Evolutionary conservation across 176 grass and related monocot species (phyloP).

Genomic region (Oropetium thomaeum): DNA sequence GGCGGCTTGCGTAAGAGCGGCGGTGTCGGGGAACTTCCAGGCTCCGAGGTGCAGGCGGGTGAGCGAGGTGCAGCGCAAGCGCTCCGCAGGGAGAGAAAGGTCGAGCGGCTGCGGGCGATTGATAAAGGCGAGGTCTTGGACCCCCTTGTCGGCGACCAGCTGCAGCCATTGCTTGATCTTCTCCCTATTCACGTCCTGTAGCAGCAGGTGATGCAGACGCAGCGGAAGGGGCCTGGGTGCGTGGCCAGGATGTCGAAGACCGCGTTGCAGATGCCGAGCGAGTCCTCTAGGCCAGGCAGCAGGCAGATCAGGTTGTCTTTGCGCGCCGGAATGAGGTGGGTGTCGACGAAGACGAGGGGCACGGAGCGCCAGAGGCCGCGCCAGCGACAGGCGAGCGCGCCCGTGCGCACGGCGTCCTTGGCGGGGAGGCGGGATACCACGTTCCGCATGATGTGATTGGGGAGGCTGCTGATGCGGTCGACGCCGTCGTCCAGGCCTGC

Average conservation of each 20-base stretch:
- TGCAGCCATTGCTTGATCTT: background rate
- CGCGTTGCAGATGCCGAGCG: background rate
- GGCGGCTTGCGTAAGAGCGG: background rate
- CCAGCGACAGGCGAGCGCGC: background rate
- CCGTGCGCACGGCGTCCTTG: background rate
- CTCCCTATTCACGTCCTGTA: background rate
- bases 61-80: background rate
- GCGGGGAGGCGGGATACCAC: background rate
- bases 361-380: background rate
- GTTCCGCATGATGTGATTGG: background rate
- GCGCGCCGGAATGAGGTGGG: background rate
- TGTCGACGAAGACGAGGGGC: background rate
- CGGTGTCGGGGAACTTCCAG: constrained; percentile 1
- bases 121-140: background rate
- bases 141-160: background rate
- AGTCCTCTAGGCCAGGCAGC: background rate
- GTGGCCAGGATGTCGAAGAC: background rate
- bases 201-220: background rate
- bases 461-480: constrained; percentile 8
- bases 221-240: constrained; percentile 6
- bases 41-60: background rate
- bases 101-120: background rate
- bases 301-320: background rate
- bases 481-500: background rate
- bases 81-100: background rate